These are phyloP conservation scores for Fusarium torulosum DNA, from an alignment of 2,329 filamentous ascomycete genomes.

Conservation along the genomic window DNA sequence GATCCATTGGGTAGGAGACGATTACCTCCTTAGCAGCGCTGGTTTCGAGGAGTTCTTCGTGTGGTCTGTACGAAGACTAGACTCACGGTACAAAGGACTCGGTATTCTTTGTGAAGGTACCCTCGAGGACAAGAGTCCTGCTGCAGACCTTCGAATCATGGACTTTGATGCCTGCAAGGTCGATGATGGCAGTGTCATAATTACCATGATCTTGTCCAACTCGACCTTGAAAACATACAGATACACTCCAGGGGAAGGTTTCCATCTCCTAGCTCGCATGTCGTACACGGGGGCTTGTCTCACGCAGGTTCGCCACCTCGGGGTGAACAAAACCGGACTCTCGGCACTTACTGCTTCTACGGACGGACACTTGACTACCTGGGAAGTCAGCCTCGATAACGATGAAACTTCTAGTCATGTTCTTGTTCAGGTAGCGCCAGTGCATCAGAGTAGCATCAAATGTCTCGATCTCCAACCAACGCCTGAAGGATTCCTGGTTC, in stretches of 20 bases:
- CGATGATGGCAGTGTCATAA: slow-evolving; percentile 59
- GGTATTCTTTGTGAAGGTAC: slow-evolving; percentile 69
- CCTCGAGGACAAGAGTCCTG: slow-evolving; percentile 63
- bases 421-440: slow-evolving; percentile 53
- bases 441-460: slow-evolving; percentile 90
- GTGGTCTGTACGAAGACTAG: slow-evolving; percentile 75
- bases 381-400: slow-evolving; percentile 43
- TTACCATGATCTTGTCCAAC: slow-evolving; percentile 86
- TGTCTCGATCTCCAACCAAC: slow-evolving; percentile 60
- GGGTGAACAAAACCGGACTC: slow-evolving; percentile 44
- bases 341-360: slow-evolving; percentile 78
- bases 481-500: slow-evolving; percentile 61
- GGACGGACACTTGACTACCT: slow-evolving; percentile 75
- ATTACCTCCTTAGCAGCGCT: slow-evolving; percentile 85
- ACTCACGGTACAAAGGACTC: slow-evolving; percentile 62
- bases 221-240: slow-evolving; percentile 76
- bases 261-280: slow-evolving; percentile 65
- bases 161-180: slow-evolving; percentile 73
- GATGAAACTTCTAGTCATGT: slow-evolving; percentile 36
- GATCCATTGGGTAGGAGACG: slow-evolving; percentile 78
- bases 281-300: slow-evolving; percentile 80
- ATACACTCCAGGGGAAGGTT: slow-evolving; percentile 59
- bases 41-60: slow-evolving; percentile 91
- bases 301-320: slow-evolving; percentile 70
- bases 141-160: slow-evolving; percentile 81